phyloP scores from a whole-genome alignment of 106 monocot species.

The Dendrobium catenatum region DNA sequence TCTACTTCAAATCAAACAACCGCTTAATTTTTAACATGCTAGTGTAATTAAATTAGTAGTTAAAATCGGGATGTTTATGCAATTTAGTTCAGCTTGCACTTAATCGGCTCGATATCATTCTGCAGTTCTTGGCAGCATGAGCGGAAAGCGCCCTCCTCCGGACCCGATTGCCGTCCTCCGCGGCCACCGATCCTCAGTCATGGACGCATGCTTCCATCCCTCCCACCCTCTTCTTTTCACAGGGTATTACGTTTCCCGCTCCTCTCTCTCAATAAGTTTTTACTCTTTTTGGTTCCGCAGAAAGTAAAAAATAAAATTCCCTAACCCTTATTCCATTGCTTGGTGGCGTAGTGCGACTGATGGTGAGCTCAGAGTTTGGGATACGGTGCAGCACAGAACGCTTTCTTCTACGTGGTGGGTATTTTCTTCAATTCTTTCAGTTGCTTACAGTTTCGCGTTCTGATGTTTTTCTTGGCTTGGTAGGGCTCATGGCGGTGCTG shows the following conservation, averaged over 20 bases:
- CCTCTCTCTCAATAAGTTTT: neutral
- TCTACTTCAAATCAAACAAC: too few relatives aligned
- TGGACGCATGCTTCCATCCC: constrained; percentile 82
- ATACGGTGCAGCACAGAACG: constrained; percentile 56
- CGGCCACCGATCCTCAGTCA: constrained; percentile 75
- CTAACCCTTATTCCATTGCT: neutral
- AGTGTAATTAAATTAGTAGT: too few relatives aligned
- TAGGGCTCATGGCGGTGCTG: constrained; percentile 83
- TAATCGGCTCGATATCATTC: neutral
- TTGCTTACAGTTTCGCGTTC: neutral
- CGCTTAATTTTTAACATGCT: too few relatives aligned
- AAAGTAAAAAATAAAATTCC: neutral
- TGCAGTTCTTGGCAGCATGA: constrained; percentile 5
- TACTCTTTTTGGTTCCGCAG: neutral
- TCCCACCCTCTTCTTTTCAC: constrained; percentile 63
- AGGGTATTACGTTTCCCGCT: constrained; percentile 31
- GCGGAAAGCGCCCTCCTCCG: constrained; percentile 45
- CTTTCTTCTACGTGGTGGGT: constrained; percentile 57
- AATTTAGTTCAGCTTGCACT: neutral
- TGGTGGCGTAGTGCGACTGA: constrained; percentile 33
- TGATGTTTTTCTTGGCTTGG: neutral
- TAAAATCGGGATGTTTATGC: too few relatives aligned
- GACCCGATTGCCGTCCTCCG: constrained; percentile 73
- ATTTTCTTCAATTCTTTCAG: neutral
- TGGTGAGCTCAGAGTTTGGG: constrained; percentile 85